phyloP scores from a whole-genome alignment of 2,329 filamentous ascomycete species.

The Trichoderma cornu-damae region DNA sequence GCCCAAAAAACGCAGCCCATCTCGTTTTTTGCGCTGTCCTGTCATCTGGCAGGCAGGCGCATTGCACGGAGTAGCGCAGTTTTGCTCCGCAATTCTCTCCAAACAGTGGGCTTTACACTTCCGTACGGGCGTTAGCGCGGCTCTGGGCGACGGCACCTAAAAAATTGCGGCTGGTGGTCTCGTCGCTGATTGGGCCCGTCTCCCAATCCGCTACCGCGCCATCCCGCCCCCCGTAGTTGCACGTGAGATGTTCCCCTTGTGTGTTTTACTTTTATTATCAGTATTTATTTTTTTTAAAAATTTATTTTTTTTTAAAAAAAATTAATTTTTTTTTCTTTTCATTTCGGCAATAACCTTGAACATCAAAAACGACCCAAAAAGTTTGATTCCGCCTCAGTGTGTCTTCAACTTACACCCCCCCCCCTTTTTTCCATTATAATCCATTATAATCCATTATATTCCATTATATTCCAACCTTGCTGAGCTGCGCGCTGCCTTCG shows the following conservation, averaged over 20 bases:
- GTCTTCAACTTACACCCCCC: no score
- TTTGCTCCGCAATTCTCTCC: conserved; percentile 5
- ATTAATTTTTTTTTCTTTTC: not conserved
- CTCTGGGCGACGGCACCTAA: conserved; percentile 16
- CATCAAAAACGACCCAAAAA: not conserved
- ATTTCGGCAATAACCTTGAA: not conserved
- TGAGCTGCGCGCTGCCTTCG: not conserved
- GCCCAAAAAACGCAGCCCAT: no score
- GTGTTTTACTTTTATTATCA: not conserved
- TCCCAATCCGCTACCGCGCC: conserved; percentile 15
- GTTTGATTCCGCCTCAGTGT: not conserved
- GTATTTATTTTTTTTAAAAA: conserved; percentile 1
- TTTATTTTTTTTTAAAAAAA: no score
- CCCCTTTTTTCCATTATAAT: not conserved
- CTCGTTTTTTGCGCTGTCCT: no score
- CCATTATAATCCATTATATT: not conserved
- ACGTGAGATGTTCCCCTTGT: conserved; percentile 15
- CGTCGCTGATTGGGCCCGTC: conserved; percentile 16
- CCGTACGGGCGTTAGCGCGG: conserved; percentile 14
- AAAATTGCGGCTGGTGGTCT: conserved; percentile 5
- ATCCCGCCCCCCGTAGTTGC: conserved; percentile 19
- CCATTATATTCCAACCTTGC: not conserved
- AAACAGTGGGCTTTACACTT: conserved; percentile 7
- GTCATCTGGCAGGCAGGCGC: conserved; percentile 11
- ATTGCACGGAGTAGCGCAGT: conserved; percentile 8